Conservation (phyloP, 2,329 filamentous ascomycete genomes). For the Cladorrhinum sp. region DNA sequence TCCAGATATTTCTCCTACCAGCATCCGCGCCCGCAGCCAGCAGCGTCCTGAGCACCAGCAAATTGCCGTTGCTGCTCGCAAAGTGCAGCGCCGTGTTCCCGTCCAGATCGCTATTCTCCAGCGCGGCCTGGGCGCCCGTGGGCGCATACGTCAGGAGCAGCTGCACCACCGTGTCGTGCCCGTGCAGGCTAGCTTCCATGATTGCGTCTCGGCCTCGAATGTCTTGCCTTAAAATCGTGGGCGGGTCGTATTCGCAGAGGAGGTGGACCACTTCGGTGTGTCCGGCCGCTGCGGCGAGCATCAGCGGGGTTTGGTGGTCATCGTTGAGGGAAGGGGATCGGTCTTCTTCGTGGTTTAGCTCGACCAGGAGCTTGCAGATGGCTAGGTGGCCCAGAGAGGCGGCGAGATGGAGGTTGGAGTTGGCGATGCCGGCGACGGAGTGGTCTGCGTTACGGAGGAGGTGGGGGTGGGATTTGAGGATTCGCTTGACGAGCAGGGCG, state of each 20-base stretch:
- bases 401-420: constrained; percentile 81
- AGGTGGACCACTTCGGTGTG: constrained; percentile 72
- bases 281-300: constrained; percentile 68
- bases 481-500: constrained; percentile 68
- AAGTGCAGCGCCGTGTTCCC: constrained; percentile 90
- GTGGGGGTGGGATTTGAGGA: constrained; percentile 67
- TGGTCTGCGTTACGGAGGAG: constrained; percentile 78
- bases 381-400: constrained; percentile 67
- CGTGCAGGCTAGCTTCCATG: constrained; percentile 60
- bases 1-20: constrained; percentile 68
- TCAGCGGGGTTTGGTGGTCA: constrained; percentile 74
- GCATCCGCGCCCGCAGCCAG: constrained; percentile 76
- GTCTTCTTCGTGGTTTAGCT: constrained; percentile 68
- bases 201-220: constrained; percentile 68
- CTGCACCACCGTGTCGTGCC: constrained; percentile 64
- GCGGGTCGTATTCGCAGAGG: constrained; percentile 62
- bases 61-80: constrained; percentile 75
- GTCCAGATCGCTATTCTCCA: constrained; percentile 60
- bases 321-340: constrained; percentile 72
- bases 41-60: constrained; percentile 73
- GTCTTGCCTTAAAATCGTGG: constrained; percentile 64
- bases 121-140: constrained; percentile 49
- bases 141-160: constrained; percentile 61
- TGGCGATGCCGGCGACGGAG: constrained; percentile 64
- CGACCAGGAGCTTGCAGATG: constrained; percentile 68